These are phyloP conservation scores for Globisporangium rhizosaccharum DNA, from an alignment of 352 stramenopile species.

Conservation along the genomic window DNA sequence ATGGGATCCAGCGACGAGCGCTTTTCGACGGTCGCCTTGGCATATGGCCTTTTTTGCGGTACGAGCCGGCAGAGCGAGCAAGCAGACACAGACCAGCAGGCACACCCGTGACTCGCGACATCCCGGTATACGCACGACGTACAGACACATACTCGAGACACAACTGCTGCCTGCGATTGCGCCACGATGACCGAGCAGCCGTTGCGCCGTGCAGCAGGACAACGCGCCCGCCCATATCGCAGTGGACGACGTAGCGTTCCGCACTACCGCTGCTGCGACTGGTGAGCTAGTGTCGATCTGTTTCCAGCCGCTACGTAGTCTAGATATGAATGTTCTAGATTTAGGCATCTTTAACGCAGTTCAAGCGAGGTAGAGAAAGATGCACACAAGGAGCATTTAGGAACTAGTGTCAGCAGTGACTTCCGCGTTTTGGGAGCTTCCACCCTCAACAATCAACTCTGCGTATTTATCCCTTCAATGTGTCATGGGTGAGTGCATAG, in stretches of 20 bases:
- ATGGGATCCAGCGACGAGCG: background rate
- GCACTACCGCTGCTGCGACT: too few species aligned
- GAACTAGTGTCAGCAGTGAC: background rate
- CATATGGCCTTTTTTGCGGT: background rate
- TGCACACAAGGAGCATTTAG: background rate
- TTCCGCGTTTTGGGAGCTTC: background rate
- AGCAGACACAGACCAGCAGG: background rate
- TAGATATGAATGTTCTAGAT: background rate
- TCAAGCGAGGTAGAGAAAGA: background rate
- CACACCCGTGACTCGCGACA: background rate
- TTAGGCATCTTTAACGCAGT: background rate
- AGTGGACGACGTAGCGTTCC: too few species aligned
- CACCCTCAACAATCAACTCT: background rate
- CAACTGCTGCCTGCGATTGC: too few species aligned
- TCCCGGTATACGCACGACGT: background rate
- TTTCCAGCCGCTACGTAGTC: background rate
- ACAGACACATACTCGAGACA: too few species aligned
- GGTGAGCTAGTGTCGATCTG: too few species aligned
- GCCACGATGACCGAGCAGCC: too few species aligned
- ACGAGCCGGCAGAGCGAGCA: background rate
- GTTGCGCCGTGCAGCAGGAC: background rate
- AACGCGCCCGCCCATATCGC: background rate
- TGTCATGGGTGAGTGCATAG: background rate
- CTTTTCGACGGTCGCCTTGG: background rate
- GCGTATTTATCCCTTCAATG: background rate